Base-by-base conservation (phyloP, 148 eudicot genomes). In the Agrostemma githago region DNA sequence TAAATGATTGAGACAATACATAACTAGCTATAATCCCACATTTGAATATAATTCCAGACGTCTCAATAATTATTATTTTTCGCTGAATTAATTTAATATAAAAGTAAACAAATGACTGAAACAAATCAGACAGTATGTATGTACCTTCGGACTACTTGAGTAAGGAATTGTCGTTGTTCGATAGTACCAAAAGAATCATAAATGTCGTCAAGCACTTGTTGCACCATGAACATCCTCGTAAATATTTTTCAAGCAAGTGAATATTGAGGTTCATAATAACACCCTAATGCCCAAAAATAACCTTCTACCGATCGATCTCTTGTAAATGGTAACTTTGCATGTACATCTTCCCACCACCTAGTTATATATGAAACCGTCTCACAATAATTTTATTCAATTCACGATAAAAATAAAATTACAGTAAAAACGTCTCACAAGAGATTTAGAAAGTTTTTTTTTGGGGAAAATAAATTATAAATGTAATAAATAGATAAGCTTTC, bases 281-380 rank as follows among this genome's bases (percentile, higher is more conserved):
- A 51, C 3, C 77, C 73, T 8, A 72, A 3, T 15, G 17, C 46
- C 84, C 80, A 79, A 19, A 80, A 80, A 51, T 76, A 81, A 21
- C 65, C 70, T 71, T 83, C 86, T 5, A 78, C 84, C 19, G 72
- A 48, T 74, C 88, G 79, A 53, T 83, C 84, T 72, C 88, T 81
- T 1, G 78, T 71, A 68, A 69, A 86, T 48, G 88, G 77, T 69
- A 48, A 72, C 44, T 71, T 76, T 62, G 19, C 40, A 60, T 58
- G 65, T 8, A 82, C 7, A 1, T 54, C 72, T 10, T 78, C 71
- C 86, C 85, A 83, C 86, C 89, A 86, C 71, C 89, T 86, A 17
- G 10, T 68, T 44, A 26, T 26, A 26, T 26, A 26, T 26, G 34
- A 26, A 26, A 26, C 34, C 34, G 34, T 26, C 34, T 26, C 34